Evolutionary conservation across 441 rosid genomes (phyloP), one percentile per base, ranked within the genome.

Genomic region (Arabidopsis hybrid): DNA sequence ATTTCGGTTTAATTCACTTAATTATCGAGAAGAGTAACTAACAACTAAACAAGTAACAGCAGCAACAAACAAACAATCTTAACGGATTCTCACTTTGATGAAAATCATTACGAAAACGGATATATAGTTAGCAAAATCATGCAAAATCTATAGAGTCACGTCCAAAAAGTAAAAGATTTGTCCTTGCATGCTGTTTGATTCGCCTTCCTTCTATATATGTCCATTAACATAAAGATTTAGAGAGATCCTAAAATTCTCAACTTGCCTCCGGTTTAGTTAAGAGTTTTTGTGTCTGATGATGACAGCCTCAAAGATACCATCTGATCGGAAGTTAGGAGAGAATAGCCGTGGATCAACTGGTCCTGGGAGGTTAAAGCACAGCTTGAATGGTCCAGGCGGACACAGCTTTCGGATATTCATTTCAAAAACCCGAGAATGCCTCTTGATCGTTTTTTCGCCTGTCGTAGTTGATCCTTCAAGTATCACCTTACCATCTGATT

Each of bases 241-340:
- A 61, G 40, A 75, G 69, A 45, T 45, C 56, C 57, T 67, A 1
- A 40, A 47, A 56, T 64, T 55, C 6, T 64, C 49, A 9, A 10
- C 42, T 71, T 58, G 43, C 69, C 69, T 65, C n/a, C 5, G 53
- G 32, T 29, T 45, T 61, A 67, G 49, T 55, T 67, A 60, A 8
- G 51, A 14, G 50, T 68, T 36, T 49, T 72, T 38, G 57, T 39
- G 67, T 62, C 77, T 80, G 57, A 86, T 81, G 69, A 86, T 65
- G 73, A 84, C 81, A 26, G 79, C 89, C 78, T 84, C 87, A 13
- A 86, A 81, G 73, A 86, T 81, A 66, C 89, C 89, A 57, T 86
- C 86, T 36, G 86, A 73, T 64, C 87, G 59, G 67, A 84, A 82
- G 65, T 70, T 78, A 8, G 86, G 89, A 34, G 83, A 82, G 69